A percentile compares a stretch with the other conserved stretches of the same genome.
Conservation (phyloP, 352 stramenopile genomes). For the Aphanomyces invadans region DNA sequence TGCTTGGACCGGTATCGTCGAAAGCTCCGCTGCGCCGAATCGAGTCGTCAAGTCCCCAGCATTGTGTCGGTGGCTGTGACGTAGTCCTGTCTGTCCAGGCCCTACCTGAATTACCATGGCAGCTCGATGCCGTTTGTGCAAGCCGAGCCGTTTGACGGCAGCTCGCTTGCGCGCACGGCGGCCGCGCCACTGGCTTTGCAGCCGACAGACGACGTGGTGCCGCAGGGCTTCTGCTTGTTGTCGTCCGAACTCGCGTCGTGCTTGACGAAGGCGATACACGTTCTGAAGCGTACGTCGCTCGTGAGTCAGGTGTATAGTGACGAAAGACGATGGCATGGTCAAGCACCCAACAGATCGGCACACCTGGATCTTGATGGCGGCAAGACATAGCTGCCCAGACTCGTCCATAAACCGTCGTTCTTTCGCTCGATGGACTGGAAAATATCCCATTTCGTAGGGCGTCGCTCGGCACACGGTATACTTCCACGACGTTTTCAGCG, state of each 20-base stretch:
- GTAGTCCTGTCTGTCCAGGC: too few relatives aligned
- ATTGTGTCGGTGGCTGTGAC: too few relatives aligned
- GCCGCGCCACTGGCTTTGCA: conserved; percentile 68
- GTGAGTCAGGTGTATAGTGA: not conserved
- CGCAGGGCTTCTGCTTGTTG: conserved; percentile 36
- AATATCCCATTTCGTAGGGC: conserved; percentile 44
- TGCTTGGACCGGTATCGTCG: conserved; percentile 47
- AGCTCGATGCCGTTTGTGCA: conserved; percentile 38
- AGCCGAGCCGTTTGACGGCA: conserved; percentile 41
- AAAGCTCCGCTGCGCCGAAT: conserved; percentile 16
- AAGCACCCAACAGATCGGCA: not conserved
- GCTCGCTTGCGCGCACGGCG: conserved; percentile 39
- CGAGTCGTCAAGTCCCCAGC: too few relatives aligned
- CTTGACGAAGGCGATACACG: conserved; percentile 44
- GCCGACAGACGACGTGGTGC: conserved; percentile 35
- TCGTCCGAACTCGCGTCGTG: conserved; percentile 28
- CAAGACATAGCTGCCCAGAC: conserved; percentile 42
- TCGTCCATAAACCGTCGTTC: conserved; percentile 57
- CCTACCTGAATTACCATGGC: conserved; percentile 57
- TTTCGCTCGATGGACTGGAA: conserved; percentile 56
- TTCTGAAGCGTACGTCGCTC: conserved; percentile 34
- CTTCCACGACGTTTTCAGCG: conserved; percentile 56
- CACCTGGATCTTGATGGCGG: conserved; percentile 54
- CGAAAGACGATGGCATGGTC: not conserved
- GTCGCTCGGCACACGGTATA: conserved; percentile 40